These are phyloP conservation scores for Buddleja alternifolia DNA, from an alignment of 257 asterid genomes.

Conservation along the genomic window DNA sequence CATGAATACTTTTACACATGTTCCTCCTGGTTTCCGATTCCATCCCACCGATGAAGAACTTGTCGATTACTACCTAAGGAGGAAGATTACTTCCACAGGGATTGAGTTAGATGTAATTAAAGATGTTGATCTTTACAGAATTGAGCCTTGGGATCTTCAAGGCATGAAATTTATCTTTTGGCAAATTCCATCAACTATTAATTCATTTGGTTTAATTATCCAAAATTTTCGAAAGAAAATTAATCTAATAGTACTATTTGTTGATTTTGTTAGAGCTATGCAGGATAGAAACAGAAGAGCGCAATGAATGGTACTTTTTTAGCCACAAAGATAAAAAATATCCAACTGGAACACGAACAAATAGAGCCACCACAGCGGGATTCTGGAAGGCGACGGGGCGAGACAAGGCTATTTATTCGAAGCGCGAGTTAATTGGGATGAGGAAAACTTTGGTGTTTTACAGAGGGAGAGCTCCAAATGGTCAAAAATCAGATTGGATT, in stretches of 20 bases:
- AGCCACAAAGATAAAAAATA: conserved; percentile 88
- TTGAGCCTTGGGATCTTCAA: conserved; percentile 84
- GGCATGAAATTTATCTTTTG: conserved; percentile 32
- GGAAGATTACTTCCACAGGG: conserved; percentile 50
- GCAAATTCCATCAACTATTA: not conserved
- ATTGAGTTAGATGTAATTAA: conserved; percentile 62
- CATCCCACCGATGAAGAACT: conserved; percentile 89
- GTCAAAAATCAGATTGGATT: conserved; percentile 84
- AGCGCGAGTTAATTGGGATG: conserved; percentile 74
- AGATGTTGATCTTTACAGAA: conserved; percentile 69
- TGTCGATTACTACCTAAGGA: conserved; percentile 77
- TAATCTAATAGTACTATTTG: not conserved
- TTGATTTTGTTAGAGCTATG: conserved; percentile 53
- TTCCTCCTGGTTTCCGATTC: conserved; percentile 82
- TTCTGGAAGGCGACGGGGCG: conserved; percentile 94
- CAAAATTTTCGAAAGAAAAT: not conserved
- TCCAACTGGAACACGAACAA: conserved; percentile 80
- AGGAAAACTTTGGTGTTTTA: conserved; percentile 79
- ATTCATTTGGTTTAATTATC: too few species aligned
- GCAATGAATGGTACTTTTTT: conserved; percentile 76
- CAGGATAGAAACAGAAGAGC: conserved; percentile 77
- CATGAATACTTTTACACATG: conserved; percentile 58
- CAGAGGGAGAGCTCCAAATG: conserved; percentile 85
- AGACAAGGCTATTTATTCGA: conserved; percentile 76
- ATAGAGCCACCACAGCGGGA: conserved; percentile 79